Percentiles rank a stretch among this genome's conserved stretches.
phyloP scores from a whole-genome alignment of 148 eudicot genomes.

The Euryodendron excelsum region DNA sequence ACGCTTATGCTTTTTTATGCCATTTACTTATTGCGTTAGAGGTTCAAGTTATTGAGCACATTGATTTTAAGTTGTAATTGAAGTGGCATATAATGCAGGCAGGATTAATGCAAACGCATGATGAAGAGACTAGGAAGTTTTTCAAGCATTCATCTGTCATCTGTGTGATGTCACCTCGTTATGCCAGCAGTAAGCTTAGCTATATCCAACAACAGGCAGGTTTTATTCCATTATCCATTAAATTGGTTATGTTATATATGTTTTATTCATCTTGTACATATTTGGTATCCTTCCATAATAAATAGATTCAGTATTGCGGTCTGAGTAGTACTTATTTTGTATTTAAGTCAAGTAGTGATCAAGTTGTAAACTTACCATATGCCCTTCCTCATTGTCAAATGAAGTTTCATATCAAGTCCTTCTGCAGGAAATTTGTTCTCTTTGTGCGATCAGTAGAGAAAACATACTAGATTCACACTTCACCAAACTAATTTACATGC shows the following conservation, averaged over 20 bases:
- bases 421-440: background rate
- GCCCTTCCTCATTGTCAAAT: background rate
- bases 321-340: background rate
- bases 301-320: background rate
- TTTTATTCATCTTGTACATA: background rate
- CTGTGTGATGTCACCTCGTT: slow-evolving; percentile 90
- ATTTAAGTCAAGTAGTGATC: background rate
- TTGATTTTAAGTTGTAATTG: background rate
- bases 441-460: background rate
- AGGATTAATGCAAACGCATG: slow-evolving; percentile 92
- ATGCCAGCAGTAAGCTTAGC: slow-evolving; percentile 78
- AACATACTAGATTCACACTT: background rate
- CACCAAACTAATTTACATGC: background rate
- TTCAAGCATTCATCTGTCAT: slow-evolving; percentile 88
- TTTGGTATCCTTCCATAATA: background rate
- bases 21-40: background rate
- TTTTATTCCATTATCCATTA: background rate
- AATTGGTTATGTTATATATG: background rate
- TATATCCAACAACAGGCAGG: slow-evolving; percentile 77
- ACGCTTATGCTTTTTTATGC: background rate
- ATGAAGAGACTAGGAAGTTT: slow-evolving; percentile 87
- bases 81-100: slow-evolving; percentile 46
- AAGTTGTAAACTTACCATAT: background rate
- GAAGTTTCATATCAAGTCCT: background rate
- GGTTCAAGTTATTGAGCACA: background rate